Evolutionary conservation across 345 rosid genomes (phyloP).

Genomic region (Salix brachista): DNA sequence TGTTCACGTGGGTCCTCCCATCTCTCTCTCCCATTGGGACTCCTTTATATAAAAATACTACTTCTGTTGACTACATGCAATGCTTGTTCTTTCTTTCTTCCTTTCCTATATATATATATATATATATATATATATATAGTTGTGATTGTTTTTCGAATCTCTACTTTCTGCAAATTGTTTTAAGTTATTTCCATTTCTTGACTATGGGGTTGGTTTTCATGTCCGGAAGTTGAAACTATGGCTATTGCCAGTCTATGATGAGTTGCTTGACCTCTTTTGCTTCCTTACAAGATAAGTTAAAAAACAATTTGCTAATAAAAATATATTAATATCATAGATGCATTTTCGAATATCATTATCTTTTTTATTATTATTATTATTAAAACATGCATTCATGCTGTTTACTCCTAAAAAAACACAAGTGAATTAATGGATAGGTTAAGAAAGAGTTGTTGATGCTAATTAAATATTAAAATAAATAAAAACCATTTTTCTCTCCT

Average conservation of each 20-base stretch:
- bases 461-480: too few relatives aligned
- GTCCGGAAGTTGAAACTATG: background rate
- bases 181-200: background rate
- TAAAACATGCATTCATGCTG: too few relatives aligned
- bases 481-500: too few relatives aligned
- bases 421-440: too few relatives aligned
- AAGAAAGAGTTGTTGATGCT: too few relatives aligned
- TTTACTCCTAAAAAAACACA: too few relatives aligned
- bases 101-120: background rate
- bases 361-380: too few relatives aligned
- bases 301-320: background rate
- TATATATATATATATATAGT: background rate
- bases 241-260: background rate
- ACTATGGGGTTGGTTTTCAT: background rate
- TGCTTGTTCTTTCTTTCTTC: background rate
- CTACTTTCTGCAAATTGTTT: background rate
- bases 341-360: too few relatives aligned
- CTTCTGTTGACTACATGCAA: background rate
- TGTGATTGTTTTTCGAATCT: background rate
- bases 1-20: constrained; percentile 46
- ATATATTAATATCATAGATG: too few relatives aligned
- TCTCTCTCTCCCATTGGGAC: background rate
- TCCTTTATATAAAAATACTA: background rate
- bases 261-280: constrained; percentile 1
- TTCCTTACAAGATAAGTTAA: background rate